phyloP scores from a whole-genome alignment of 1,139 yeast species.

The Suhomyces atakaporum region DNA sequence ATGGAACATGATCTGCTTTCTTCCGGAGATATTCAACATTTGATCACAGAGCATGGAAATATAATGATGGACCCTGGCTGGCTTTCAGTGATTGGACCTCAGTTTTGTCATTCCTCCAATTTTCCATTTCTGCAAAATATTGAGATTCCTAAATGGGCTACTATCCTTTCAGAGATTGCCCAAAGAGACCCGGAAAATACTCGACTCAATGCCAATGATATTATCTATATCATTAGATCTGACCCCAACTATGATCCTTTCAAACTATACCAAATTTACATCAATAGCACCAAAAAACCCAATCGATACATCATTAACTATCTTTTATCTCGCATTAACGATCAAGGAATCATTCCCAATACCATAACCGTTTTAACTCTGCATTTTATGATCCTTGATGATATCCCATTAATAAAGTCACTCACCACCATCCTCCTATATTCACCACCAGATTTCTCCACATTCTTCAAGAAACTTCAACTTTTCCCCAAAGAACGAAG shows the following conservation, averaged over 20 bases:
- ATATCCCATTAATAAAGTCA: conserved; percentile 6
- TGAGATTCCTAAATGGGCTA: conserved; percentile 1
- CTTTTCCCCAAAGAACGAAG: conserved; percentile 4
- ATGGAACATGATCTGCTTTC: not conserved
- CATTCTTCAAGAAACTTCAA: conserved; percentile 4
- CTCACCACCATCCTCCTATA: conserved; percentile 5
- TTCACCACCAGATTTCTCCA: conserved; percentile 3
- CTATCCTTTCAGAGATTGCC: conserved; percentile 1
- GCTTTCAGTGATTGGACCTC: conserved; percentile 13
- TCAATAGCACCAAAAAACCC: conserved; percentile 7
- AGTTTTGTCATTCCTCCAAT: conserved; percentile 3
- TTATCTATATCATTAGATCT: conserved; percentile 13
- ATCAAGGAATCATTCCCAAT: conserved; percentile 4
- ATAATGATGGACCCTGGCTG: conserved; percentile 16
- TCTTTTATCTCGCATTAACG: conserved; percentile 10
- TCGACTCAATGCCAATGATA: conserved; percentile 11
- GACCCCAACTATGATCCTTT: conserved; percentile 12
- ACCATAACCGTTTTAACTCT: conserved; percentile 8
- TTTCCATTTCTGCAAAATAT: conserved; percentile 3
- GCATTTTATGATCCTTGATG: conserved; percentile 9
- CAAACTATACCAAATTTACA: conserved; percentile 15
- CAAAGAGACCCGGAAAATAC: not conserved
- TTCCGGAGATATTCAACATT: not conserved
- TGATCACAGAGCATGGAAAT: conserved; percentile 4
- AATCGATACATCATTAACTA: conserved; percentile 17